Percentiles rank a stretch among this genome's conserved stretches.
Conservation (phyloP, 768 basidiomycete species). For the Cubamyces lactineus region DNA sequence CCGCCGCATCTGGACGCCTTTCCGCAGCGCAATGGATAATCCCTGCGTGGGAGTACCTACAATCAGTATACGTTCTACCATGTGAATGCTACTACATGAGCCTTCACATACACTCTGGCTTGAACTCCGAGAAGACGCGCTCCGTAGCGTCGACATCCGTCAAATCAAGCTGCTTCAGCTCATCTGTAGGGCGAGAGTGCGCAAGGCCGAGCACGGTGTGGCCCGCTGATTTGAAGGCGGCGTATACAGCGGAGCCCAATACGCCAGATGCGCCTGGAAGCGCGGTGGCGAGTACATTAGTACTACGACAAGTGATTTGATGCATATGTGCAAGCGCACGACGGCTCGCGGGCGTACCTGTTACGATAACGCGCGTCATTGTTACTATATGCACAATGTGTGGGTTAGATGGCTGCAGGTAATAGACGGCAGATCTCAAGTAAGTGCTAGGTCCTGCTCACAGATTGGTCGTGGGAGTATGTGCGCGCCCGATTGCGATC, state of each 20-base stretch:
- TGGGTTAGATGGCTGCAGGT: too few species aligned
- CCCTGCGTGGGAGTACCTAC: constrained; percentile 46
- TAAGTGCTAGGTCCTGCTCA: too few species aligned
- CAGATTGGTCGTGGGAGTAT: too few species aligned
- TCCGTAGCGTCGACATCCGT: constrained; percentile 59
- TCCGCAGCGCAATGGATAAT: constrained; percentile 97
- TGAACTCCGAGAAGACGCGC: constrained; percentile 54
- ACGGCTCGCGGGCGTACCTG: constrained; percentile 44
- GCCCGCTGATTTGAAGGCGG: constrained; percentile 56
- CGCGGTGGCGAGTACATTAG: not conserved
- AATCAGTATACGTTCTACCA: not conserved
- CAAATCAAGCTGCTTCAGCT: constrained; percentile 67
- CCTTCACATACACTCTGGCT: constrained; percentile 66
- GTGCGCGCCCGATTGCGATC: not conserved
- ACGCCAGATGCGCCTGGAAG: constrained; percentile 93
- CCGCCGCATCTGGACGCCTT: constrained; percentile 89
- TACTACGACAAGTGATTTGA: too few species aligned
- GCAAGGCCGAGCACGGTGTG: constrained; percentile 70
- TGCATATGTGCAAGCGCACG: too few species aligned
- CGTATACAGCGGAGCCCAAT: constrained; percentile 78
- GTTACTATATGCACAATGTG: not conserved
- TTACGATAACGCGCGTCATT: constrained; percentile 55
- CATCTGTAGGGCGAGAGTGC: constrained; percentile 61
- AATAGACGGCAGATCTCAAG: too few species aligned
- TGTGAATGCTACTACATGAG: not conserved